Conservation (phyloP, 2,329 filamentous ascomycete genomes). For the Colletotrichum salicis region DNA sequence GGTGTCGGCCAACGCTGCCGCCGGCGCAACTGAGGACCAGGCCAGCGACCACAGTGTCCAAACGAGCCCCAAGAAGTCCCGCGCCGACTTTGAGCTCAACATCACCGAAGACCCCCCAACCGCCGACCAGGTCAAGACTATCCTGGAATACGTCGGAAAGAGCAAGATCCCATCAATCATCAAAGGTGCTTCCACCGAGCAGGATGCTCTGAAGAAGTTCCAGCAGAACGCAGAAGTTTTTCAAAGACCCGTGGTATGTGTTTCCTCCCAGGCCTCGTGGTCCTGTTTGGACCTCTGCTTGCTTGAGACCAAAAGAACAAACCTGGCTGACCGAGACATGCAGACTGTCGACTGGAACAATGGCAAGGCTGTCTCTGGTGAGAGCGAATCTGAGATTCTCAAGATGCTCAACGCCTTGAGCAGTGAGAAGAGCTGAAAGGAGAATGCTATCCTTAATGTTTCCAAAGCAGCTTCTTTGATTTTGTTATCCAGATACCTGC, state of each 20-base stretch:
- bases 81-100: conserved; percentile 84
- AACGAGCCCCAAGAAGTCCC: conserved; percentile 58
- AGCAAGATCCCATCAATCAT: conserved; percentile 71
- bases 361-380: conserved; percentile 81
- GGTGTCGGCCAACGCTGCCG: conserved; percentile 74
- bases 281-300: background rate
- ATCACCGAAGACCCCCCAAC: conserved; percentile 85
- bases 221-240: conserved; percentile 77
- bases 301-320: background rate
- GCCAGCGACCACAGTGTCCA: conserved; percentile 73
- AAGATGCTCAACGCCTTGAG: conserved; percentile 75
- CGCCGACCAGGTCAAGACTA: conserved; percentile 81
- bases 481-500: conserved; percentile 21
- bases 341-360: conserved; percentile 92
- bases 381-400: conserved; percentile 88
- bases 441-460: background rate
- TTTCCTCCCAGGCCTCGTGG: background rate
- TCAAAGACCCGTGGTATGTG: conserved; percentile 78
- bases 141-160: conserved; percentile 82
- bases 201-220: conserved; percentile 83
- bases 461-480: conserved; percentile 3
- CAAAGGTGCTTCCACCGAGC: conserved; percentile 76
- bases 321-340: conserved; percentile 11
- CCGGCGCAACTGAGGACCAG: conserved; percentile 78
- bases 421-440: conserved; percentile 33